Evolutionary conservation across 345 rosid species (phyloP).

Genomic region (Gossypium raimondii): DNA sequence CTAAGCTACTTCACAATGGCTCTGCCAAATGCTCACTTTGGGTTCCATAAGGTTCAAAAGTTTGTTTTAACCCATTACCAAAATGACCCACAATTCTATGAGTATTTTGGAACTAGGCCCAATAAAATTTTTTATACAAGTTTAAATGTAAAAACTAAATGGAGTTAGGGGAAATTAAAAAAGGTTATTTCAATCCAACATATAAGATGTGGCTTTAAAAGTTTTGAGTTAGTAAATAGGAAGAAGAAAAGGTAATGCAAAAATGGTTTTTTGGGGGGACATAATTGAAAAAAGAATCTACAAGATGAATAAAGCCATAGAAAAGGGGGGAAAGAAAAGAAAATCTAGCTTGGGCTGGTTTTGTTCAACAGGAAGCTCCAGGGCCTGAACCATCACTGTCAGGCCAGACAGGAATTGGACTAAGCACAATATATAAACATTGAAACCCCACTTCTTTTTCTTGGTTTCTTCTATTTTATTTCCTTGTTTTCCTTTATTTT

Average conservation of each 20-base stretch:
- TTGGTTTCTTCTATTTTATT: background rate
- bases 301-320: background rate
- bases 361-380: background rate
- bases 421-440: background rate
- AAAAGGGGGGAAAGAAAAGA: background rate
- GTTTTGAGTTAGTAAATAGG: background rate
- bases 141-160: too few species aligned
- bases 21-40: background rate
- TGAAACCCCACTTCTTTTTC: constrained; percentile 1
- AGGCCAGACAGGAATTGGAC: constrained; percentile 6
- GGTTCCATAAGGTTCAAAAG: background rate
- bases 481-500: too few species aligned
- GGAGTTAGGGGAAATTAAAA: too few species aligned
- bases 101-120: background rate
- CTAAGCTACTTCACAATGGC: background rate
- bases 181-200: too few species aligned
- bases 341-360: constrained; percentile 11
- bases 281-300: background rate
- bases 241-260: background rate
- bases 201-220: background rate
- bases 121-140: background rate
- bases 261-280: background rate
- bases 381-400: constrained; percentile 18
- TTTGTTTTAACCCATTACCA: background rate
- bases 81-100: background rate